Conservation (phyloP, 2,329 filamentous ascomycete genomes). For the Colletotrichum tropicicola region DNA sequence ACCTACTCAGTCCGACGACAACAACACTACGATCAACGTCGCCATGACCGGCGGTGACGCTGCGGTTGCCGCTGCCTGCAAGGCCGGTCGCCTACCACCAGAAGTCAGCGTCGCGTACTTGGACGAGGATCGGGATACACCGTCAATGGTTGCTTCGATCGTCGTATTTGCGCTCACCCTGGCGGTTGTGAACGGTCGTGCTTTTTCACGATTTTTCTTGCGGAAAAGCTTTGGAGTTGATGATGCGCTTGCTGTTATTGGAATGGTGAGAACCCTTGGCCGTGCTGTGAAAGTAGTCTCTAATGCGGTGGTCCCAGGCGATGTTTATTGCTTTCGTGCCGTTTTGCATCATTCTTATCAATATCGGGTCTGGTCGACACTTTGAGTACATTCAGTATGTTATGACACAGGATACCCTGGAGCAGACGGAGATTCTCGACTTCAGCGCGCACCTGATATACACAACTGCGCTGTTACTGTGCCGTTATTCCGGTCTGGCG, state of each 20-base stretch:
- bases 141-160: conserved; percentile 49
- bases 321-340: conserved; percentile 52
- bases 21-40: conserved; percentile 5
- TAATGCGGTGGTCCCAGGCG: too few species aligned
- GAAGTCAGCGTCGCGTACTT: conserved; percentile 44
- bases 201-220: conserved; percentile 45
- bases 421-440: conserved; percentile 55
- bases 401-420: conserved; percentile 48
- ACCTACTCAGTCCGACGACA: not conserved
- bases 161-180: conserved; percentile 45
- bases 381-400: conserved; percentile 57
- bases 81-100: conserved; percentile 45
- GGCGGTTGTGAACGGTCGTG: conserved; percentile 43
- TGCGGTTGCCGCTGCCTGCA: conserved; percentile 40
- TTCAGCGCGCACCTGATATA: conserved; percentile 61
- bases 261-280: conserved; percentile 40
- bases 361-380: conserved; percentile 56
- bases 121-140: conserved; percentile 44
- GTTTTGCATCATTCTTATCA: conserved; percentile 53
- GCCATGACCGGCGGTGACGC: conserved; percentile 23
- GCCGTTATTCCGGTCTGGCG: conserved; percentile 60
- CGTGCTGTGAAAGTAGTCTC: too few species aligned
- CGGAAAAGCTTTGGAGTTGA: conserved; percentile 48
- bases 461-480: conserved; percentile 57
- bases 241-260: conserved; percentile 45